These are phyloP conservation scores for Didymella pomorum DNA, from an alignment of 2,329 filamentous ascomycete species.

Conservation along the genomic window DNA sequence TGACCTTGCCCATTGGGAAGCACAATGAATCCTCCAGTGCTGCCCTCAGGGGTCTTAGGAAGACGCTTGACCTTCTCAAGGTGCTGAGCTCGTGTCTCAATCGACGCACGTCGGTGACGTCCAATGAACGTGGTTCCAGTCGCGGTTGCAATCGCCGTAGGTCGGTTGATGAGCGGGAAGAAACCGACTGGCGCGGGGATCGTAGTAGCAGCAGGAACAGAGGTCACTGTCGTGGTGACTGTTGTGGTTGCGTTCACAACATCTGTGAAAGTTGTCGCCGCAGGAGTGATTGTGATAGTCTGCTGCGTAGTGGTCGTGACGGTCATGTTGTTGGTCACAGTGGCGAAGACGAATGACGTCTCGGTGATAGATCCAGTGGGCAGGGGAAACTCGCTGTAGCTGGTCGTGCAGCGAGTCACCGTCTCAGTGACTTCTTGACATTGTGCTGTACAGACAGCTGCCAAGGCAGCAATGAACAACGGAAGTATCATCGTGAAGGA, in stretches of 20 bases:
- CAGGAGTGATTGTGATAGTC: slow-evolving; percentile 30
- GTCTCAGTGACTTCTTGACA: slow-evolving; percentile 22
- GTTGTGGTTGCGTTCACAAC: slow-evolving; percentile 29
- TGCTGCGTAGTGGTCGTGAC: slow-evolving; percentile 24
- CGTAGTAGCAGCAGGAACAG: slow-evolving; percentile 23
- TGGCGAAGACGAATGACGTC: slow-evolving; percentile 23
- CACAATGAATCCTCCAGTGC: slow-evolving; percentile 29
- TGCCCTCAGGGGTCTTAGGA: slow-evolving; percentile 24
- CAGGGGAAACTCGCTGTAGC: slow-evolving; percentile 23
- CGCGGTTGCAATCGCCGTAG: slow-evolving; percentile 11
- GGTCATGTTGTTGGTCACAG: slow-evolving; percentile 21
- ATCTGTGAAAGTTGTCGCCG: slow-evolving; percentile 32
- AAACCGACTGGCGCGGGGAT: slow-evolving; percentile 28
- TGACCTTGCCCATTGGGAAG: slow-evolving; percentile 24
- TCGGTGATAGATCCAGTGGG: slow-evolving; percentile 21
- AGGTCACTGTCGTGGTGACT: slow-evolving; percentile 21
- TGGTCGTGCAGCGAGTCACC: slow-evolving; percentile 26
- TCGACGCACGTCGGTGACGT: slow-evolving; percentile 30
- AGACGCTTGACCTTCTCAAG: slow-evolving; percentile 26
- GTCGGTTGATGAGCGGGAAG: slow-evolving; percentile 23
- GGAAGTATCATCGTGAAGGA: slow-evolving; percentile 29
- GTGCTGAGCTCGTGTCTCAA: slow-evolving; percentile 19
- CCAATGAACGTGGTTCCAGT: slow-evolving; percentile 7
- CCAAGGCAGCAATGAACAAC: slow-evolving; percentile 27
- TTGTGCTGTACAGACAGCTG: slow-evolving; percentile 26